phyloP scores from a whole-genome alignment of 495 filamentous ascomycete genomes.

The Aspergillus bridgeri region DNA sequence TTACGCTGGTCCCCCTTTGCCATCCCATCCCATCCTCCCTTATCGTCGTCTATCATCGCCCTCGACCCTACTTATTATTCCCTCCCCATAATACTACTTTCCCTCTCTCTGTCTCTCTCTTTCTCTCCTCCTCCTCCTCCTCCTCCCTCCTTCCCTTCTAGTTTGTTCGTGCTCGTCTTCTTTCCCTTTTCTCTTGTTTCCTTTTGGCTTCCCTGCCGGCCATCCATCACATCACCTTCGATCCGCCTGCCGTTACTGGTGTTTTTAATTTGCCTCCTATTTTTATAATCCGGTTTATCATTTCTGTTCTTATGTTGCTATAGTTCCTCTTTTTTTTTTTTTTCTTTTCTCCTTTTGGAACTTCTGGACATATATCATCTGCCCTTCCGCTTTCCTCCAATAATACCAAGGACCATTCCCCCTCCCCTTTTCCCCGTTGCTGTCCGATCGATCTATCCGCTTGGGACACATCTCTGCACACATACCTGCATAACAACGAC shows the following conservation, averaged over 20 bases:
- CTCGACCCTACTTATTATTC: constrained; percentile 20
- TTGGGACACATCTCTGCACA: background rate
- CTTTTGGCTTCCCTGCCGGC: constrained; percentile 12
- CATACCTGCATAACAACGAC: background rate
- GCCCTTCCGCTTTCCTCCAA: background rate
- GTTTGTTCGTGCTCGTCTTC: constrained; percentile 15
- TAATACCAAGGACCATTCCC: background rate
- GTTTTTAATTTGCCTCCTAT: background rate
- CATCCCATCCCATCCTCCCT: background rate
- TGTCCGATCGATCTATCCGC: background rate
- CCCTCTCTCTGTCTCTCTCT: too few relatives aligned
- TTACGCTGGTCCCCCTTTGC: constrained; percentile 20
- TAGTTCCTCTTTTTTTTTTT: background rate
- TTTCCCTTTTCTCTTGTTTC: constrained; percentile 14
- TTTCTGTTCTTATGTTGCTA: background rate
- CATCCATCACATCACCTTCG: background rate
- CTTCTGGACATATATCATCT: background rate
- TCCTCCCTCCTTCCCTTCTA: constrained; percentile 1
- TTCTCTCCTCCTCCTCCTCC: constrained; percentile 14
- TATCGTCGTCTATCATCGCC: background rate
- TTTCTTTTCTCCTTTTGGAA: too few relatives aligned
- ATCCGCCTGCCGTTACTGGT: background rate
- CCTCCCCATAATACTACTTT: constrained; percentile 14
- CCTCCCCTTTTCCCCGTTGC: background rate
- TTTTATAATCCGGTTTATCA: background rate